These are phyloP conservation scores for Thecaphora thlaspeos DNA, from an alignment of 1,284 basidiomycete genomes.

Conservation along the genomic window DNA sequence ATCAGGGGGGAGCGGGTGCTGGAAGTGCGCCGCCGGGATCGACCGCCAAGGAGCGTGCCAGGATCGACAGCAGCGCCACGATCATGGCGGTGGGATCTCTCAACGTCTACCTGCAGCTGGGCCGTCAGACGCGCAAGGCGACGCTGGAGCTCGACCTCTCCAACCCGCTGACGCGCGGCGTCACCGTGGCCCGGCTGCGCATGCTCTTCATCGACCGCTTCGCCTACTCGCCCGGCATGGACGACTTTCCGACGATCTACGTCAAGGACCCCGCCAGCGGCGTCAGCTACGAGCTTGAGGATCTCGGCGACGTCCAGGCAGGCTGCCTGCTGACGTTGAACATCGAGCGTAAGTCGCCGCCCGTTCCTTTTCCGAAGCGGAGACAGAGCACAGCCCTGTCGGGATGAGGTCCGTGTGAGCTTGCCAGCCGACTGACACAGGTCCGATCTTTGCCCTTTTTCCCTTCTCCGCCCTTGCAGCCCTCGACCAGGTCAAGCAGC, in stretches of 20 bases:
- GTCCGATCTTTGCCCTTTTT: not conserved
- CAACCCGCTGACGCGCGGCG: constrained; percentile 35
- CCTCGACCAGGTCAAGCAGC: constrained; percentile 96
- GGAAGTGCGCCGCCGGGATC: constrained; percentile 6
- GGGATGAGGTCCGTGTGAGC: not conserved
- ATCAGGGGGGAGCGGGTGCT: not conserved
- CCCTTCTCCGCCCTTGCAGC: constrained; percentile 50
- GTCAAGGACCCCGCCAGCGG: constrained; percentile 86
- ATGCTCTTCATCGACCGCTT: constrained; percentile 94
- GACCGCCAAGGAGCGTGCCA: constrained; percentile 3
- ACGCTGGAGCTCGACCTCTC: constrained; percentile 63
- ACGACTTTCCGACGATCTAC: constrained; percentile 94
- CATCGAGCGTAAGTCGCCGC: constrained; percentile 68
- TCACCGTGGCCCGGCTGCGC: constrained; percentile 72
- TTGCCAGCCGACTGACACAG: not conserved
- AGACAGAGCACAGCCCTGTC: no score
- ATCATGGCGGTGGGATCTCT: constrained; percentile 7
- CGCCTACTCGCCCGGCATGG: constrained; percentile 81
- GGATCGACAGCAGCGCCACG: constrained; percentile 2
- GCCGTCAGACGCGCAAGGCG: constrained; percentile 86
- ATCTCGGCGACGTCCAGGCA: constrained; percentile 87
- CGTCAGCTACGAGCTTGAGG: constrained; percentile 92
- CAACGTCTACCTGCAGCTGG: constrained; percentile 80
- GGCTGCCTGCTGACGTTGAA: constrained; percentile 85
- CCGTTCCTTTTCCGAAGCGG: no score